Base-by-base conservation (phyloP, 805 yeast species). In the Nakazawaea sp. region DNA sequence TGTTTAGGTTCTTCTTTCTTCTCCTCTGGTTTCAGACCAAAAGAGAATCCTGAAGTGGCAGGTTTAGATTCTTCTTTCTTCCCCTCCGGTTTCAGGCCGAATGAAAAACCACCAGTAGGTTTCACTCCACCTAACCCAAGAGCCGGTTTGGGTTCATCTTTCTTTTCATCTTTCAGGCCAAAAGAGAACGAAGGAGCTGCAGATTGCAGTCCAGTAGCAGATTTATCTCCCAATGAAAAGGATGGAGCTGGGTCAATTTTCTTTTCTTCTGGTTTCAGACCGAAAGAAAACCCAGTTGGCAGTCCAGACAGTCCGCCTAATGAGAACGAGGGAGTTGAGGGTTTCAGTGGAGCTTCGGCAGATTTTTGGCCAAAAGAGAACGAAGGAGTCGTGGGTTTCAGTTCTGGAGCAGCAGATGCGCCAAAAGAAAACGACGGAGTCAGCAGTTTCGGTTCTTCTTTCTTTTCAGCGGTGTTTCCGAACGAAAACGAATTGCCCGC, bases 371-470 rank as follows among this genome's bases (percentile, higher is more conserved):
- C 45, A 21, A 41, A 37, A 4, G 28, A 17, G 29, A 39, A 42
- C 12, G 37, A 21, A 12, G 40, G 26, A 8, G 44, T 25, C 12
- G 28, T 18, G 4, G 32, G 24, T 15, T 28, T 28, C 7, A 8
- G 43, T 36, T 21, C 40, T 29, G 19, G 19, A 21, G 24, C 38
- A 27, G 32, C 24, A 33, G 11, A 30, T 30, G 32, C 41, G 24
- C 54, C 54, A 30, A 51, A 49, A 12, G 47, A 32, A n/a, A 48
- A 40, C 8, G 51, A 13, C n/a, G 53, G 43, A 17, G 32, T 20
- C 28, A 12, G 32, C 20, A 7, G 25, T 19, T 13, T 16, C 16
- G 38, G 8, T 18, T 19, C 27, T 1, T 13, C 44, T 33, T 7
- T 7, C 10, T 21, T 21, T 7, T 7, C 24, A 10, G 24, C 24